Base-by-base conservation (phyloP, 2,329 filamentous ascomycete genomes). In the Chlorencoelia australis region DNA sequence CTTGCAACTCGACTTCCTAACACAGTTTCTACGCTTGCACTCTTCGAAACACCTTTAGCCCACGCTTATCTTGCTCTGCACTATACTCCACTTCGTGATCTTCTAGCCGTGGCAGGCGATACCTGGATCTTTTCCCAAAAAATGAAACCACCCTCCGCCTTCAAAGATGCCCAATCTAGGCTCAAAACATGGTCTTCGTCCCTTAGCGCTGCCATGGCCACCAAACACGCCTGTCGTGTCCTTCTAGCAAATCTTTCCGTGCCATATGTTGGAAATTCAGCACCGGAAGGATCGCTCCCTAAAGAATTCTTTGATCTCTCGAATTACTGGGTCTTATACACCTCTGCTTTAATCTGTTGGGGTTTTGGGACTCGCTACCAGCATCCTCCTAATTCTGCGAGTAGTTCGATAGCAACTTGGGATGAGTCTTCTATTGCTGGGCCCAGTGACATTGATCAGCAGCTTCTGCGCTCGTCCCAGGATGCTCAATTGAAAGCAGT, bases 281-380 rank as follows among this genome's bases (percentile, higher is more conserved):
- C 29, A 35, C 37, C 29, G 26, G 39, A 47, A 18, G 44, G 39
- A 16, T 44, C 46, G 11, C 30, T 21, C 16, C n/a, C 18, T 31
- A 2, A 42, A 9, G 5, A 19, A 18, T 20, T 41, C 21, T 32
- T 16, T 19, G 43, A 41, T 22, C 58, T 73, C 27, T 66, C 64
- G 2, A 63, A 70, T 43, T 72, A 69, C 48, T 74, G 70, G 70
- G 65, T 59, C 20, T 48, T 75, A 32, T 75, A 76, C 47, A 66
- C 70, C 6, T 74, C 70, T 43, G 60, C 69, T 6, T 60, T 78
- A 33, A 69, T 77, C 44, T 74, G 68, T 57, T 78, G 73, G 73
- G 70, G 71, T 1, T 71, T 68, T 44, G 63, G 65, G 2, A 59
- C 69, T 39, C 53, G 53, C n/a, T n/a, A n/a, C n/a, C n/a, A n/a